Percentiles rank a stretch among this genome's conserved stretches.
Conservation (phyloP, 169 alveolate genomes). For the Plasmodium berghei region DNA sequence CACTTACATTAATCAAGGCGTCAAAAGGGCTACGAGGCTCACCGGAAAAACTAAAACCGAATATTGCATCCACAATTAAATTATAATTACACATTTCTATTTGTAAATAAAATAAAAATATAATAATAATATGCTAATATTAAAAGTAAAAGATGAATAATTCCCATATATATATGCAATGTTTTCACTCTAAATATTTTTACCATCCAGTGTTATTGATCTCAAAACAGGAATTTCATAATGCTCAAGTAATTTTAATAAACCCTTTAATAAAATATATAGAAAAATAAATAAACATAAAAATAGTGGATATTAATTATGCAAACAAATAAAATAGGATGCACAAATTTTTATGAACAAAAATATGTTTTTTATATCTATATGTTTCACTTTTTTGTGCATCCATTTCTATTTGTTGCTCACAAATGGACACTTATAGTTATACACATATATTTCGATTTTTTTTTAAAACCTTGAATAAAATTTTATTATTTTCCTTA, state of each 20-base stretch:
- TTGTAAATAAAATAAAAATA: constrained; percentile 3
- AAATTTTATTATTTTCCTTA: constrained; percentile 81
- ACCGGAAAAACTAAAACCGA: constrained; percentile 93
- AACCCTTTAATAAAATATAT: constrained; percentile 16
- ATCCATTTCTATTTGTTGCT: too few species aligned
- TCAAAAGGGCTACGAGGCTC: constrained; percentile 90
- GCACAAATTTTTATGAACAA: constrained; percentile 23
- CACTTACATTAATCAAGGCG: constrained; percentile 45
- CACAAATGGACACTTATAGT: too few species aligned
- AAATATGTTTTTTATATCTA: too few species aligned
- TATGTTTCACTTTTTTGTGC: too few species aligned
- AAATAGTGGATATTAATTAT: constrained; percentile 3
- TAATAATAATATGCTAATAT: not conserved
- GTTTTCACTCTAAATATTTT: not conserved
- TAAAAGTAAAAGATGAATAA: not conserved
- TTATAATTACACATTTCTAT: constrained; percentile 81
- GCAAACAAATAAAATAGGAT: constrained; percentile 14
- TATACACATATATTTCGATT: too few species aligned
- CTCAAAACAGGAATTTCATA: constrained; percentile 42
- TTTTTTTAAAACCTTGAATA: constrained; percentile 74
- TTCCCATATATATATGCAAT: not conserved
- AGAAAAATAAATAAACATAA: not conserved
- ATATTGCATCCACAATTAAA: constrained; percentile 90
- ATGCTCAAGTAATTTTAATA: constrained; percentile 35
- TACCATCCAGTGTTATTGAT: constrained; percentile 29